These are phyloP conservation scores for Zoysia pacifica DNA, from an alignment of 176 grass and related monocot genomes.

Conservation along the genomic window DNA sequence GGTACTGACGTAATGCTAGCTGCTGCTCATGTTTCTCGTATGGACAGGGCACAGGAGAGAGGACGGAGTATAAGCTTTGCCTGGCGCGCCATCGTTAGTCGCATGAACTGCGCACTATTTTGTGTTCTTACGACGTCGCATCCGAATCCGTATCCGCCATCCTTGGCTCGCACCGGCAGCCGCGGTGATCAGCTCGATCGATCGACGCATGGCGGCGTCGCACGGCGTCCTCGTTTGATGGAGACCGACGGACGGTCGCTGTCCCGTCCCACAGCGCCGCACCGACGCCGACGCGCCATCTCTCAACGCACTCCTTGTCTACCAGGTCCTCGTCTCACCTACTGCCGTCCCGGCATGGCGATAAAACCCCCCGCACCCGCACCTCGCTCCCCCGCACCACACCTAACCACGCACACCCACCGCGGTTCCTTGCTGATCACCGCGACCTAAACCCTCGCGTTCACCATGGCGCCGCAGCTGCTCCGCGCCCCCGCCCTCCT, in stretches of 20 bases:
- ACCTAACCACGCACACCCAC: not conserved
- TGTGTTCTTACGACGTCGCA: too few species aligned
- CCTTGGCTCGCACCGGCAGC: too few species aligned
- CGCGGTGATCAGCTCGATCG: too few species aligned
- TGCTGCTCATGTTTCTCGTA: too few species aligned
- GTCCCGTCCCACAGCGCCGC: constrained; percentile 34
- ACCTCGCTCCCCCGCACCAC: constrained; percentile 1
- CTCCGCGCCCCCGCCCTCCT: not conserved
- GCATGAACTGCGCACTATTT: too few species aligned
- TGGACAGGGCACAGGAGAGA: too few species aligned
- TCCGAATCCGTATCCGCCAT: too few species aligned
- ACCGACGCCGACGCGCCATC: constrained; percentile 47
- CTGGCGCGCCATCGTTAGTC: too few species aligned
- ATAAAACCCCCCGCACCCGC: constrained; percentile 21
- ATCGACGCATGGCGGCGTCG: too few species aligned
- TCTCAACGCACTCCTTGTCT: not conserved
- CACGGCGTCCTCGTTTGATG: not conserved
- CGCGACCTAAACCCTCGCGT: too few species aligned
- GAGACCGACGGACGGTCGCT: constrained; percentile 25
- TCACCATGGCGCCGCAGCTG: not conserved
- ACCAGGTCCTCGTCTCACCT: constrained; percentile 14
- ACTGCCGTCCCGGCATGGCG: constrained; percentile 27
- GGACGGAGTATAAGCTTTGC: too few species aligned
- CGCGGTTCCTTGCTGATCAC: not conserved
- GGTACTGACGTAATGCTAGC: too few species aligned